Conservation (phyloP, 306 rosid genomes). For the Cucurbita moschata region DNA sequence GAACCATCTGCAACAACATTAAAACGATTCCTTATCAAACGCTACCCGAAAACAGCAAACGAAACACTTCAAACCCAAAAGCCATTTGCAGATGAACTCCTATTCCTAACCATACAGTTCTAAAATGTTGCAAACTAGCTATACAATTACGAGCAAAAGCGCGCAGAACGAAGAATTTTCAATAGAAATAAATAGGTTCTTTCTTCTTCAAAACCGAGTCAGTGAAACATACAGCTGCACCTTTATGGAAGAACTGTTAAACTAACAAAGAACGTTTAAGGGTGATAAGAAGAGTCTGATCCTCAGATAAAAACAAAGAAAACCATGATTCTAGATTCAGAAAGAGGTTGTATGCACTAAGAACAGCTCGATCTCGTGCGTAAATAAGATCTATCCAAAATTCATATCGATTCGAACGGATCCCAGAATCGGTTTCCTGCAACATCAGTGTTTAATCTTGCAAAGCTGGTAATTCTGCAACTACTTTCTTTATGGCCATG, state of each 20-base stretch:
- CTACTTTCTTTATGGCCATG: background rate
- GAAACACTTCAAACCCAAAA: background rate
- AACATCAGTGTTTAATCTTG: background rate
- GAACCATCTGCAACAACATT: constrained; percentile 74
- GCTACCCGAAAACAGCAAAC: background rate
- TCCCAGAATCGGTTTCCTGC: background rate
- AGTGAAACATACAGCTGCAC: background rate
- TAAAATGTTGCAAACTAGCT: background rate
- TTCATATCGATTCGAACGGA: background rate
- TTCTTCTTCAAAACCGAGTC: background rate
- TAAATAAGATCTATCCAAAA: background rate
- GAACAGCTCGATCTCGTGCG: background rate
- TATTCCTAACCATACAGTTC: background rate
- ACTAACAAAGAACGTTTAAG: background rate
- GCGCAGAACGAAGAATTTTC: background rate
- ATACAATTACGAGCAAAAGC: background rate
- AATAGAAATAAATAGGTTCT: background rate
- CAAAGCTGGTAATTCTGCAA: background rate
- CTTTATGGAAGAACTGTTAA: background rate
- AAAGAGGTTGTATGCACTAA: background rate
- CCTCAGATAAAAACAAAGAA: background rate
- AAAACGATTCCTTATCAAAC: constrained; percentile 4
- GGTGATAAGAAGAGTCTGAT: background rate
- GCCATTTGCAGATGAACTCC: constrained; percentile 1
- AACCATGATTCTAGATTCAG: background rate